These are phyloP conservation scores for Fagus crenata DNA, from an alignment of 306 rosid species.

Conservation along the genomic window DNA sequence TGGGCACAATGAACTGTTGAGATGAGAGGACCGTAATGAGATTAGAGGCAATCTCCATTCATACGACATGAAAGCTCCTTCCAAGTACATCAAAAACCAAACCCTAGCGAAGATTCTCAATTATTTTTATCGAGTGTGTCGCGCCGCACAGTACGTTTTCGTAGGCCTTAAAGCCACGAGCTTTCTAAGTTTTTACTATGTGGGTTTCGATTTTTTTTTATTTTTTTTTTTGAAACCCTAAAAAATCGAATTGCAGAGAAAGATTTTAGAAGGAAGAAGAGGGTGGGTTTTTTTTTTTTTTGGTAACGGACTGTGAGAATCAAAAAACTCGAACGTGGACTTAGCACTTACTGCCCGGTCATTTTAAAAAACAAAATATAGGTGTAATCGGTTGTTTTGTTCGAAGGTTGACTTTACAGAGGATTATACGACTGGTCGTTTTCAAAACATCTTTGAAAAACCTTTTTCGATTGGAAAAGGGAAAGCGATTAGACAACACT, in stretches of 20 bases:
- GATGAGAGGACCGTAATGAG: constrained; percentile 39
- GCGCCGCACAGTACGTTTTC: neutral
- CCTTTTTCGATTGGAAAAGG: too few relatives aligned
- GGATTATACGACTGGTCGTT: neutral
- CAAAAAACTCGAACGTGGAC: neutral
- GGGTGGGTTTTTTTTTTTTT: neutral
- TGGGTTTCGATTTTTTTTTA: neutral
- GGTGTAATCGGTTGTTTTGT: too few relatives aligned
- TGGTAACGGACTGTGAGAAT: constrained; percentile 20
- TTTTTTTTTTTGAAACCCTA: constrained; percentile 14
- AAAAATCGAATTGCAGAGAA: constrained; percentile 18
- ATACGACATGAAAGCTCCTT: constrained; percentile 83
- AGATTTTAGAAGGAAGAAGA: constrained; percentile 15
- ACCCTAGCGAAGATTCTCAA: constrained; percentile 40
- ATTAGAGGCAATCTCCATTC: constrained; percentile 70
- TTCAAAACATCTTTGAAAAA: neutral
- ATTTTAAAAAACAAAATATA: too few relatives aligned
- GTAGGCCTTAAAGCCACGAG: neutral
- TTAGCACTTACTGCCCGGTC: neutral
- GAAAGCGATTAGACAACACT: too few relatives aligned
- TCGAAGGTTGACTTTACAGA: too few relatives aligned
- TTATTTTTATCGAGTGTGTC: neutral
- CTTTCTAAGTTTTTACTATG: neutral
- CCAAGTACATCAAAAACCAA: constrained; percentile 48
- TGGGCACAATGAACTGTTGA: constrained; percentile 56